Evolutionary conservation across 148 eudicot species (phyloP), one percentile per base, ranked within the genome.

Genomic region (Polygonum aviculare): DNA sequence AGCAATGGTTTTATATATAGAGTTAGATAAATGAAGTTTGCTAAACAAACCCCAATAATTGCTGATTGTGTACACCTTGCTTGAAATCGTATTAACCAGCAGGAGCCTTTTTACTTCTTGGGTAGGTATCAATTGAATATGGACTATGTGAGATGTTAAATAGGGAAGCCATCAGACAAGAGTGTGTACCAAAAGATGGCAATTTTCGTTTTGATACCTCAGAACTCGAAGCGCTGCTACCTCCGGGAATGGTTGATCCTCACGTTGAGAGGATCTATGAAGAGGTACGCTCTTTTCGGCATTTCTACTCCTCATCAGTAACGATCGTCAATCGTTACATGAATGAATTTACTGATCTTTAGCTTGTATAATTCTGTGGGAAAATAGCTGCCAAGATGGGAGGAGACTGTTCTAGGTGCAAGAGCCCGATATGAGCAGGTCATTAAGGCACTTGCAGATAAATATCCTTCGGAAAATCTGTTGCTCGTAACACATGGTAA

Each of bases 401-500:
- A 83, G 80, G 99, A 95, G 84, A 78, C 89, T 2, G 82, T 84
- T 54, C 49, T 69, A 45, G 89, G 73, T 44, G 89, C 97, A 52
- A 86, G 94, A 82, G 73, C 63, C 33, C 83, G 99, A 85, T 96
- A 93, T 62, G 83, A 71, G 69, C 41, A 79, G 3, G 80, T 91
- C 78, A 82, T 90, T 49, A 87, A 84, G 57, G 87, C 88, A 10
- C 91, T 96, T 80, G 99, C 98, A 69, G 88, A 96, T 83, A 91
- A 88, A 80, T 91, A 87, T 78, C 99, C 98, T 83, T 82, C 91
- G 0, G 94, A 95, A 59, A 95, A 95, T 75, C 79, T 95, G 83
- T 82, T 95, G 93, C 81, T 95, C 49, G 91, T 95, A 72, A 88
- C 98, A 5, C 99, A 96, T 62, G 99, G 99, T 96, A 85, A 85